Conservation (phyloP, 225 moss, liverwort and hornwort genomes). For the Climacium dendroides region DNA sequence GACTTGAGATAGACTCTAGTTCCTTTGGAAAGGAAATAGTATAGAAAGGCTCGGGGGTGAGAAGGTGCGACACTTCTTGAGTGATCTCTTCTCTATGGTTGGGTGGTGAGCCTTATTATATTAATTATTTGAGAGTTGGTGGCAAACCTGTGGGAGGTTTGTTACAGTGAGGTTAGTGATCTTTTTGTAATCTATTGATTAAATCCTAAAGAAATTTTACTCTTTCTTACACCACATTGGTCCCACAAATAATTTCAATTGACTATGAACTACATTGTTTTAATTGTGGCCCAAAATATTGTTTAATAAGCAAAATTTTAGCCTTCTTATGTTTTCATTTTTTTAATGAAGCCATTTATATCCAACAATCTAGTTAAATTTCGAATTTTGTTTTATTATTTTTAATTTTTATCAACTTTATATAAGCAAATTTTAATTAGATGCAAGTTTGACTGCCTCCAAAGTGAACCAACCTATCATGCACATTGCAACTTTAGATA, state of each 20-base stretch:
- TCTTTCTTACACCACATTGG: background rate
- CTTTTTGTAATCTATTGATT: background rate
- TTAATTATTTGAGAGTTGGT: too few species aligned
- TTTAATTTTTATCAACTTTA: background rate
- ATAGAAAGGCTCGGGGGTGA: too few species aligned
- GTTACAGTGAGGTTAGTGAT: background rate
- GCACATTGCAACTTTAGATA: background rate
- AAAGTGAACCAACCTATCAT: background rate
- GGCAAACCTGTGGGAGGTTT: too few species aligned
- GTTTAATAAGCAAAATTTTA: background rate
- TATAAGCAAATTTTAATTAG: background rate
- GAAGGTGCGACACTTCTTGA: too few species aligned
- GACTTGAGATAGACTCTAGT: too few species aligned
- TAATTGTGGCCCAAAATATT: background rate
- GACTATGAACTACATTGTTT: background rate
- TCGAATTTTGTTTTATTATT: too few species aligned
- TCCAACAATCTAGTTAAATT: background rate
- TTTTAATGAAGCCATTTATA: background rate
- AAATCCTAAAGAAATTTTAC: background rate
- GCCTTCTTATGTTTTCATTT: accelerated
- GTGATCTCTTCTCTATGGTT: too few species aligned
- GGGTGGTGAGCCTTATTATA: too few species aligned
- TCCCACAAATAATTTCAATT: background rate
- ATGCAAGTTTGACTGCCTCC: background rate
- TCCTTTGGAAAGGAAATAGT: too few species aligned